Evolutionary conservation across 352 stramenopile species (phyloP).

Genomic region (Albugo candida): DNA sequence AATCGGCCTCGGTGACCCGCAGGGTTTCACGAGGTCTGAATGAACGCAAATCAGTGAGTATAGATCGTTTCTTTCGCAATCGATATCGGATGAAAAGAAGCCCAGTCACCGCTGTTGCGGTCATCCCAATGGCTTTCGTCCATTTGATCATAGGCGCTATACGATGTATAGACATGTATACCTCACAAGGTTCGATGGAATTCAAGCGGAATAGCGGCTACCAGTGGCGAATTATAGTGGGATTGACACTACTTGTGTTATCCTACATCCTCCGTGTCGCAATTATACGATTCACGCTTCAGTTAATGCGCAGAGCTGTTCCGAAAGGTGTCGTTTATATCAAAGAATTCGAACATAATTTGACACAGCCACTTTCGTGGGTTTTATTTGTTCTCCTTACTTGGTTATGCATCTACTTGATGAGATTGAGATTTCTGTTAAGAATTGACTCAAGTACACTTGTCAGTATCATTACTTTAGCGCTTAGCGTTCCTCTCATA

Average conservation of each 20-base stretch:
- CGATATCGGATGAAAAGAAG: too few species aligned
- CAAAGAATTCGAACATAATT: conserved; percentile 69
- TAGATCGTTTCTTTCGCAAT: too few species aligned
- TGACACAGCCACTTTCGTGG: conserved; percentile 55
- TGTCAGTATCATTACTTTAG: too few species aligned
- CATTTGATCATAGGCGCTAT: too few species aligned
- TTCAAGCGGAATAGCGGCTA: background rate
- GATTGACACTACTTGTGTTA: conserved; percentile 36
- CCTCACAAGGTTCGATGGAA: background rate
- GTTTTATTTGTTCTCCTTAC: conserved; percentile 59
- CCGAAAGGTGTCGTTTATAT: conserved; percentile 46
- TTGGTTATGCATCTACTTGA: conserved; percentile 48
- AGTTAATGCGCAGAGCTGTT: conserved; percentile 32
- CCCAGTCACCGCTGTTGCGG: too few species aligned
- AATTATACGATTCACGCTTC: conserved; percentile 53
- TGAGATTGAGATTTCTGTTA: conserved; percentile 27
- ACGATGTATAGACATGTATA: too few species aligned
- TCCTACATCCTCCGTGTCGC: conserved; percentile 60
- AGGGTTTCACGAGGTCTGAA: conserved; percentile 47
- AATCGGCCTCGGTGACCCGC: conserved; percentile 36
- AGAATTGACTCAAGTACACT: conserved; percentile 12
- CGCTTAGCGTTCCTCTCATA: conserved; percentile 44
- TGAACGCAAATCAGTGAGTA: conserved; percentile 13
- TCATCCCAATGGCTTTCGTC: too few species aligned
- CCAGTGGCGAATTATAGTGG: conserved; percentile 55